phyloP scores from a whole-genome alignment of 1,139 yeast genomes.

The Blastobotrys aristatus region DNA sequence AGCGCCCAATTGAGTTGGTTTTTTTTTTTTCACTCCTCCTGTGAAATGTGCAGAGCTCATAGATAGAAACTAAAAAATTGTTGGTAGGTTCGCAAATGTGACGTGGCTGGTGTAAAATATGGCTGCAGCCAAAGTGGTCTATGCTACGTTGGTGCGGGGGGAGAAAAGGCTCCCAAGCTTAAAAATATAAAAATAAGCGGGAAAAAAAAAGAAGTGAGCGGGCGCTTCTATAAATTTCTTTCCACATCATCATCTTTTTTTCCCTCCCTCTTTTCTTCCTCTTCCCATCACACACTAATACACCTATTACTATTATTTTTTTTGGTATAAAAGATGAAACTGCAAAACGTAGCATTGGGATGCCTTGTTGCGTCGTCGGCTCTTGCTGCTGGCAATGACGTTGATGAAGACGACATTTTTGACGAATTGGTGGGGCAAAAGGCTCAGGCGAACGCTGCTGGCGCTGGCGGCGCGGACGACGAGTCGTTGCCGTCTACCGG shows the following conservation, averaged over 20 bases:
- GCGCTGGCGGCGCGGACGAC: not conserved
- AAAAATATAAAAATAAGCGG: too few relatives aligned
- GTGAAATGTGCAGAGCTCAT: too few relatives aligned
- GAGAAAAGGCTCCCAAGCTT: too few relatives aligned
- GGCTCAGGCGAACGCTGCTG: not conserved
- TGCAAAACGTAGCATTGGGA: constrained; percentile 16
- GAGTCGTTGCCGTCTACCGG: constrained; percentile 1
- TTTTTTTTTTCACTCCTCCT: too few relatives aligned
- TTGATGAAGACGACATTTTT: constrained; percentile 12
- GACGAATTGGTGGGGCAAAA: constrained; percentile 13
- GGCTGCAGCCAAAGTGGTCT: too few relatives aligned
- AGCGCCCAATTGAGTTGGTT: too few relatives aligned
- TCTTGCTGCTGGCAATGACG: constrained; percentile 9
- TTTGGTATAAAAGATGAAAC: constrained; percentile 8
- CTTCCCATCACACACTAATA: not conserved
- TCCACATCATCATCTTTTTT: constrained; percentile 9
- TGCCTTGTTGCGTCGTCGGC: constrained; percentile 16
- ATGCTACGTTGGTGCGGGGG: too few relatives aligned
- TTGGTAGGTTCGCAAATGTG: too few relatives aligned
- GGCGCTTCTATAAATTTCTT: too few relatives aligned
- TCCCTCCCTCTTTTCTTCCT: not conserved
- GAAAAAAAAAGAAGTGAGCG: too few relatives aligned
- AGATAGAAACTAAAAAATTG: too few relatives aligned
- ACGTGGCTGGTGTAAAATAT: too few relatives aligned
- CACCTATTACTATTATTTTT: not conserved